Base-by-base conservation (phyloP, 1,284 basidiomycete genomes). In the Peniophora sp. region DNA sequence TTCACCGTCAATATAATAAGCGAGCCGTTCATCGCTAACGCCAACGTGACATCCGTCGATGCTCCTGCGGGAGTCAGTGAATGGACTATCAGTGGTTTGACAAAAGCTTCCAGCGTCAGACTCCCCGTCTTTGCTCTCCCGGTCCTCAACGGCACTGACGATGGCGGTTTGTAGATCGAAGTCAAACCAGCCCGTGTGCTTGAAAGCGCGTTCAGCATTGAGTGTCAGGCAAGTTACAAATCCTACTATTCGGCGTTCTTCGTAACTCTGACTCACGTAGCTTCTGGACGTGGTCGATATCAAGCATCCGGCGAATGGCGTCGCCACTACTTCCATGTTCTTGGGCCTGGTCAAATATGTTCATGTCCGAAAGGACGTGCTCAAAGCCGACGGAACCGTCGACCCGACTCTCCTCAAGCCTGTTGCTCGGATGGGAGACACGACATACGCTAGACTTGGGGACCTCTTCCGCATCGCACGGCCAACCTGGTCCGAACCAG, bases 1-100 rank as follows among this genome's bases (percentile, higher is more conserved):
- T 91, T 90, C 62, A 81, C 79, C 11, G 79, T 85, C 42, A 85
- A 79, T 58, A 81, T 90, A 54, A 81, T 90, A 57, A 85, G 81
- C 51, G 83, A 88, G 61, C 68, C 79, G 0, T 85, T 88, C 61
- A 67, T 82, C 47, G 83, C 87, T 59, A 83, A 85, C 1, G 79
- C 83, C 3, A 90, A 89, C 61, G 73, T 74, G 54, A 78, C 80
- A 10, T 72, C 81, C 3, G 74, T 85, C 35, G 82, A 88, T 55
- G 72, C 82, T 9, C 85, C 87, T 15, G 69, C 71, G 15, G 73
- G 77, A 8, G 71, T 79, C 3, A 74, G 82, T 58, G 85, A 90
- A 64, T 92, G 85, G 85, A 66, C 73, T 20, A 65, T 89, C 48
- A 79, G 79, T 52, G 88, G 88, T 2, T 64, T 91, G 53, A 88